phyloP scores from a whole-genome alignment of 2,329 filamentous ascomycete genomes.

The Podosphaera xanthii region DNA sequence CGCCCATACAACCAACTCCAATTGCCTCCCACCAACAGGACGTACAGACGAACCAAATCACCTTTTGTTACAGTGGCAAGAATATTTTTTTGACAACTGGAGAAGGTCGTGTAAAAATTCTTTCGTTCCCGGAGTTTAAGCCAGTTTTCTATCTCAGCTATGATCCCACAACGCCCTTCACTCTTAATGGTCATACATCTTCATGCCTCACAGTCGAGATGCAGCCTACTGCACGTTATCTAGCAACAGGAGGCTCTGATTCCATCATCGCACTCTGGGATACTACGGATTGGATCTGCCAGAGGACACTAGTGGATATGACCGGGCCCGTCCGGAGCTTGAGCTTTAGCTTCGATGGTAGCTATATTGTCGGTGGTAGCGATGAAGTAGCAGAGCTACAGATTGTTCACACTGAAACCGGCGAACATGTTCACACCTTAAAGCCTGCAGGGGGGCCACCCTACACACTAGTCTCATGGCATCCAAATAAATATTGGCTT shows the following conservation, averaged over 20 bases:
- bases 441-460: slow-evolving; percentile 34
- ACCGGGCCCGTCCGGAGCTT: slow-evolving; percentile 47
- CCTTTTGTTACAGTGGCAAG: slow-evolving; percentile 50
- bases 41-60: slow-evolving; percentile 46
- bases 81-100: slow-evolving; percentile 49
- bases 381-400: slow-evolving; percentile 49
- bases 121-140: slow-evolving; percentile 42
- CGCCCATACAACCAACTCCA: slow-evolving; percentile 31
- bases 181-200: slow-evolving; percentile 49
- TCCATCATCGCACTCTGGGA: slow-evolving; percentile 59
- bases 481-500: slow-evolving; percentile 49
- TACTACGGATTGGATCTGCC: slow-evolving; percentile 54
- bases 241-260: slow-evolving; percentile 56
- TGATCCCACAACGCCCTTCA: slow-evolving; percentile 27
- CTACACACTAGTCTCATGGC: slow-evolving; percentile 50
- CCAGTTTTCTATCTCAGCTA: slow-evolving; percentile 28
- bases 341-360: slow-evolving; percentile 56
- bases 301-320: slow-evolving; percentile 46
- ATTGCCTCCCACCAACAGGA: slow-evolving; percentile 36
- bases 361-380: slow-evolving; percentile 49
- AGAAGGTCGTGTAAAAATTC: slow-evolving; percentile 46
- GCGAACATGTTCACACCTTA: slow-evolving; percentile 47
- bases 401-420: slow-evolving; percentile 49
- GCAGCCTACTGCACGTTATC: slow-evolving; percentile 45
- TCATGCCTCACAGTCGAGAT: slow-evolving; percentile 45